Evolutionary conservation across 257 asterid genomes (phyloP).

Genomic region (Mitragyna speciosa): DNA sequence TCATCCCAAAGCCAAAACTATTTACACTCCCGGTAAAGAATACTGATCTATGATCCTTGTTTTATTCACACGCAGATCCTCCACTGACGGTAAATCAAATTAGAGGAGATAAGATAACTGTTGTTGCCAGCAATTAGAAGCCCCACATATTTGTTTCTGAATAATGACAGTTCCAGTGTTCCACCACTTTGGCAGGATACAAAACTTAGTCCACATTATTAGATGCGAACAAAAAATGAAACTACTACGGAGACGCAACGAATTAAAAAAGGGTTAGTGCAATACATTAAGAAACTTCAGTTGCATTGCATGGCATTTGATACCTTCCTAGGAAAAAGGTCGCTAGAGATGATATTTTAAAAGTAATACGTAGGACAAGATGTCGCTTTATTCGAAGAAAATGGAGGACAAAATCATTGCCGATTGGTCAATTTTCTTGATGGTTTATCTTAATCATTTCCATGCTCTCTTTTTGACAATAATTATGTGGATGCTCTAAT

Average conservation of each 20-base stretch:
- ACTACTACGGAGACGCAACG: not conserved
- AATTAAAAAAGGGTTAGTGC: not conserved
- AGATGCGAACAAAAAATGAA: not conserved
- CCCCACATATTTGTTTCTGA: not conserved
- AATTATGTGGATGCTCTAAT: not conserved
- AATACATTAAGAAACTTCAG: not conserved
- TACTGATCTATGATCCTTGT: no score
- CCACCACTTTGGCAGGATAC: not conserved
- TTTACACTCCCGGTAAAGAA: no score
- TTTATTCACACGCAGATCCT: no score
- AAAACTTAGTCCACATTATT: not conserved
- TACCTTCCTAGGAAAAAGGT: conserved; percentile 39
- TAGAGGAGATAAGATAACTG: not conserved
- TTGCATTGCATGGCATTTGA: conserved; percentile 12
- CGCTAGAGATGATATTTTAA: conserved; percentile 17
- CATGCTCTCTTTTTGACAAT: no score
- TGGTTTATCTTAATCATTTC: conserved; percentile 4
- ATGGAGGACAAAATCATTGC: conserved; percentile 30
- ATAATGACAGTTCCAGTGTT: not conserved
- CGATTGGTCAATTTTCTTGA: not conserved
- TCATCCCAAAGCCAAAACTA: no score
- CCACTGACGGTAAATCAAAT: not conserved
- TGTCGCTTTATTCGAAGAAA: conserved; percentile 24
- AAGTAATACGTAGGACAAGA: conserved; percentile 23
- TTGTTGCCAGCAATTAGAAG: not conserved